Evolutionary conservation across 1,284 basidiomycete species (phyloP).

Genomic region (Lignosus rhinocerotis): DNA sequence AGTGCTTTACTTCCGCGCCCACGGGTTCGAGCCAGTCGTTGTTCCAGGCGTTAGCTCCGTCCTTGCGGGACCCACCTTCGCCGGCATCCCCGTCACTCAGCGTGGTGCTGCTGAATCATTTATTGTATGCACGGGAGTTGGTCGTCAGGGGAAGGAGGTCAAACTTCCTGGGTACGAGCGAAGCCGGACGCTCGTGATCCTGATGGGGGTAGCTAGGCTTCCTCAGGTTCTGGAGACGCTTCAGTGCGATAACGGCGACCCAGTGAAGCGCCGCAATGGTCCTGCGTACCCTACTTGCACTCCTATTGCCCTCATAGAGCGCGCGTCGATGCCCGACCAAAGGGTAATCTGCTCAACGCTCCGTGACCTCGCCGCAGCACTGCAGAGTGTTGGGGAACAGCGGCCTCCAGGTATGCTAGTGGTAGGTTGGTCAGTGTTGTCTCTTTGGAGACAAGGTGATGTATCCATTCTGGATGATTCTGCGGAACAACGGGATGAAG

Average conservation of each 20-base stretch:
- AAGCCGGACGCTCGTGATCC: conserved; percentile 75
- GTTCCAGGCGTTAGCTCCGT: conserved; percentile 91
- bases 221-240: conserved; percentile 72
- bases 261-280: conserved; percentile 45
- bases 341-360: conserved; percentile 83
- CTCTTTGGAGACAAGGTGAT: conserved; percentile 57
- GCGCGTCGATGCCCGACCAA: conserved; percentile 92
- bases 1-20: conserved; percentile 85
- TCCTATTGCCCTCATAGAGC: conserved; percentile 92
- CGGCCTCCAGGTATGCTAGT: conserved; percentile 95
- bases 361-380: conserved; percentile 65
- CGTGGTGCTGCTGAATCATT: conserved; percentile 91
- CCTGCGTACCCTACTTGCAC: conserved; percentile 70
- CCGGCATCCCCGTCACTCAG: conserved; percentile 93
- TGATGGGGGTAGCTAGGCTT: conserved; percentile 95
- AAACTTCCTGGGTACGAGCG: conserved; percentile 86
- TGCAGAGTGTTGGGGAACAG: conserved; percentile 82
- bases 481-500: conserved; percentile 44
- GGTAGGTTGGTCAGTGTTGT: conserved; percentile 86
- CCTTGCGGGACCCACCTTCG: conserved; percentile 86
- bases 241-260: conserved; percentile 26
- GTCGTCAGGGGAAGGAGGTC: conserved; percentile 83
- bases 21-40: conserved; percentile 82
- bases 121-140: conserved; percentile 92
- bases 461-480: conserved; percentile 52